Base-by-base conservation (phyloP, 805 yeast genomes). In the Metschnikowia orientalis region DNA sequence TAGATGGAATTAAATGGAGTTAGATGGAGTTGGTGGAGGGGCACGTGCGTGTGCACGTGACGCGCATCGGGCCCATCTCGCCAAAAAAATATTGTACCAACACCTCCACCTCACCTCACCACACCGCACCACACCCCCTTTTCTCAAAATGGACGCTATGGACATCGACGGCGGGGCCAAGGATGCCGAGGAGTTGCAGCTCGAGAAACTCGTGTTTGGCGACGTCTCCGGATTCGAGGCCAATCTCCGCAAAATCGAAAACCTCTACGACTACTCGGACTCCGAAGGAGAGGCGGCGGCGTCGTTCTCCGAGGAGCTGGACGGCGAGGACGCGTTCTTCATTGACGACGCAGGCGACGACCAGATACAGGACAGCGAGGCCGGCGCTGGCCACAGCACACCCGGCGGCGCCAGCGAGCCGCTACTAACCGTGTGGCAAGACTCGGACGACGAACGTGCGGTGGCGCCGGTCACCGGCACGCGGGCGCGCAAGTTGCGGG, bases 191-290 rank as follows among this genome's bases (percentile, higher is more conserved):
- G 98, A 92, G 57, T 47, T 79, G 26, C 72, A 63, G 35, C 71
- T 92, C 31, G 95, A 89, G 42, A 83, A 75, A 55, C 68, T 86
- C 9, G 95, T 92, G 4, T 89, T 92, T 60, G 97, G 98, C 10
- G 97, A 92, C 54, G 47, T 70, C 3, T 82, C 77, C 35, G 82
- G 90, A 18, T 81, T 83, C 61, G 84, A 79, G 48, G 52, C 57
- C 19, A 81, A 79, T 39, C 64, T 86, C 51, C 77, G 71, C 35
- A 70, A 72, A 37, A 61, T 78, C 31, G 86, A 80, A 44, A 70
- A 79, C 41, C 61, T 79, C 23, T 74, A 64, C 46, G 70, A 68
- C 22, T 62, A 63, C 41, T 63, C 67, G 6, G 61, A 65, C 26
- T 74, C 68, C 11, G 68, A 59, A 21, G 40, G 29, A 2, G 30